Percentiles rank a stretch among this genome's conserved stretches.
phyloP scores from a whole-genome alignment of 2,329 filamentous ascomycete species.

The Alternaria dauci region DNA sequence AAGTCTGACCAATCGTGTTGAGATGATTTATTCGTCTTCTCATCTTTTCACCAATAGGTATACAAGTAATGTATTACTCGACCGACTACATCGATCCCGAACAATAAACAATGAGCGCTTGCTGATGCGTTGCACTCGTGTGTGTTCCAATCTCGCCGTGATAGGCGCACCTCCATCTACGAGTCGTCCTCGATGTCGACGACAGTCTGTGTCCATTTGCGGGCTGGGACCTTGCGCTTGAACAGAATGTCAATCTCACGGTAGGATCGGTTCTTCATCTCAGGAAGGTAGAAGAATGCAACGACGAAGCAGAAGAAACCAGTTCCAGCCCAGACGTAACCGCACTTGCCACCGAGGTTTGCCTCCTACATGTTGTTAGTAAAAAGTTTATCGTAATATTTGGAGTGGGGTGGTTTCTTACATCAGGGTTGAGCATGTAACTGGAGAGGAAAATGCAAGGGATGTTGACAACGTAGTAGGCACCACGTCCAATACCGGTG shows the following conservation, averaged over 20 bases:
- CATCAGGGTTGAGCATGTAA: constrained; percentile 67
- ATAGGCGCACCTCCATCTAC: constrained; percentile 52
- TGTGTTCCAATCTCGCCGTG: background rate
- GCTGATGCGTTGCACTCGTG: background rate
- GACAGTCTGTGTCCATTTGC: constrained; percentile 64
- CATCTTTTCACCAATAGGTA: background rate
- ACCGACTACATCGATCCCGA: background rate
- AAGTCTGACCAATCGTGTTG: background rate
- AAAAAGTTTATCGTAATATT: constrained; percentile 53
- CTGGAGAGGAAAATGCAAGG: constrained; percentile 70
- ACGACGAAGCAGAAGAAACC: constrained; percentile 63
- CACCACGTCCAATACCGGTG: constrained; percentile 69
- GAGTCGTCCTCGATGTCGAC: constrained; percentile 69
- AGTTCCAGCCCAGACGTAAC: constrained; percentile 52
- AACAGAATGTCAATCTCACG: constrained; percentile 61
- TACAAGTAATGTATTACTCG: background rate
- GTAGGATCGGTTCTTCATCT: constrained; percentile 62
- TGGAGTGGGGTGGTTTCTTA: constrained; percentile 53
- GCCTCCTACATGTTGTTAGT: constrained; percentile 67
- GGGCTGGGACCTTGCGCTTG: constrained; percentile 60
- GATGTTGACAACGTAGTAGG: constrained; percentile 71
- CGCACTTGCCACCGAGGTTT: constrained; percentile 53
- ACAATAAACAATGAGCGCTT: background rate
- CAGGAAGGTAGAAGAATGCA: constrained; percentile 62
- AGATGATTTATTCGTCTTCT: background rate